Base-by-base conservation (phyloP, 2,329 filamentous ascomycete genomes). In the Diaporthe vexans region DNA sequence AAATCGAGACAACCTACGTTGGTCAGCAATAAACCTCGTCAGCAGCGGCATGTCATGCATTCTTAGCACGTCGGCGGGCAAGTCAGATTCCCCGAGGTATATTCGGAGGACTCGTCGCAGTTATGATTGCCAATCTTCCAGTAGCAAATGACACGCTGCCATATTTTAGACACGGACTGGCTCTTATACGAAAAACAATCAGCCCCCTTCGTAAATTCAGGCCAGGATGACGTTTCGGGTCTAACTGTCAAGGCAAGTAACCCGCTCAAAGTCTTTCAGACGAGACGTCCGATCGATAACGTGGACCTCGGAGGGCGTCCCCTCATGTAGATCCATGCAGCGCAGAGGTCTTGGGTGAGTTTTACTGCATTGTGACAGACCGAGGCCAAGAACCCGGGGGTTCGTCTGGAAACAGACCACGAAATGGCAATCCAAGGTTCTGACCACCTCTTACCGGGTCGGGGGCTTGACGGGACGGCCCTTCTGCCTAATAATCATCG, bases 381-480 rank as follows among this genome's bases (percentile, higher is more conserved):
- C 26, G 46, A 19, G 46, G 46, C 46, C 46, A 52, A 51, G 63
- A 11, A 1, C 19, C 19, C 46, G 29, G 43, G 43, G 24, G 43
- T 67, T 70, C 69, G 21, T 43, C 37, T 9, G 73, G 24, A 70
- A 72, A 19, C 35, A 52, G 24, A 52, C 48, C 46, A 69, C 11
- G 11, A 26, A 51, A 63, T 43, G 58, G 29, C 29, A 35, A 54
- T 33, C 54, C 40, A 68, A 72, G 46, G 37, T 72, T 52, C 54
- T 61, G 58, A 68, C 52, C 58, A 67, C 54, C 70, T 72, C 33
- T 24, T 35, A 29, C 11, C 52, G 29, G 19, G 26, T n/a, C 11
- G n/a, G 43, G n/a, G 70, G n/a, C 29, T 40, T 35, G 29, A 33
- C 63, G 63, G 63, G 46, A 68, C 59, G 70, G 40, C 56, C 58